These are phyloP conservation scores for Beverwykella pulmonaria DNA, from an alignment of 495 filamentous ascomycete genomes.

Conservation along the genomic window DNA sequence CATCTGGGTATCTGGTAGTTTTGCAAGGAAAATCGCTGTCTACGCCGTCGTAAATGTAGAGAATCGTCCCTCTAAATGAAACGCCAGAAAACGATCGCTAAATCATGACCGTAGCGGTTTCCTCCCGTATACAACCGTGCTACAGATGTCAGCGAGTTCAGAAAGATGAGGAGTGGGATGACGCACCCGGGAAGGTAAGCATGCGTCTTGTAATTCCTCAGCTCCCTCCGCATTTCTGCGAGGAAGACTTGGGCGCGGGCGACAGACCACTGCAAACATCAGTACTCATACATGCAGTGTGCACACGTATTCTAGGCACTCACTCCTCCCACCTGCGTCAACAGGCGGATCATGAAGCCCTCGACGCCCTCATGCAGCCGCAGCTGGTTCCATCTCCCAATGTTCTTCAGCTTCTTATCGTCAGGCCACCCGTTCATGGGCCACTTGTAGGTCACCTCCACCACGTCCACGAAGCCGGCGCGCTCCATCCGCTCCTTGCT, in stretches of 20 bases:
- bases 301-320: neutral
- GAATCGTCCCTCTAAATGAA: neutral
- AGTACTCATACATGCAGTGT: neutral
- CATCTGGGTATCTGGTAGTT: neutral
- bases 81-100: neutral
- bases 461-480: constrained; percentile 41
- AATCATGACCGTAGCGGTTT: constrained; percentile 11
- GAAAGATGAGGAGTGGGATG: neutral
- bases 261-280: constrained; percentile 20
- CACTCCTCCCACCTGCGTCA: constrained; percentile 34
- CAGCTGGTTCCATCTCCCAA: constrained; percentile 38
- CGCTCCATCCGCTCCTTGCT: constrained; percentile 30
- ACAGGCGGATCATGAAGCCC: constrained; percentile 33
- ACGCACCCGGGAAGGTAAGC: constrained; percentile 13
- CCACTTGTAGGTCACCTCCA: constrained; percentile 29
- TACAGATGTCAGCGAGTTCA: neutral
- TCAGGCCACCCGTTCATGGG: constrained; percentile 37
- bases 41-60: neutral
- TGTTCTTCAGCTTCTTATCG: constrained; percentile 33
- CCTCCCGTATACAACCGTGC: constrained; percentile 23
- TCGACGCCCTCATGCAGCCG: constrained; percentile 34
- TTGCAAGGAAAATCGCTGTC: neutral
- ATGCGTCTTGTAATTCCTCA: constrained; percentile 30
- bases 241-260: constrained; percentile 31
- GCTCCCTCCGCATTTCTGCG: constrained; percentile 30